Evolutionary conservation across 345 rosid species (phyloP), one percentile per base, ranked within the genome.

Genomic region (Theobroma cacao): DNA sequence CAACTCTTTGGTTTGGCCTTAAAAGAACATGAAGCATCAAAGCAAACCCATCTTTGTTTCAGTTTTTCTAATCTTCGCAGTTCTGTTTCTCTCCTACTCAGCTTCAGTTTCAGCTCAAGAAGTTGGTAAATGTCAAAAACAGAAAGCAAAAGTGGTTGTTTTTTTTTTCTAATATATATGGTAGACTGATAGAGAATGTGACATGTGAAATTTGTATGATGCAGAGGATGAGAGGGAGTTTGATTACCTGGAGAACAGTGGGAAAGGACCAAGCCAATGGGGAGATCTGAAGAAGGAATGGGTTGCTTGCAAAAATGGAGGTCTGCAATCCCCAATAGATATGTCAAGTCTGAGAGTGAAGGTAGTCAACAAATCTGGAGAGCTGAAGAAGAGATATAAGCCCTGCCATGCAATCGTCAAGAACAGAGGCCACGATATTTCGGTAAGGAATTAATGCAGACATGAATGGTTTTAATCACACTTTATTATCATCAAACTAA

Each of bases 161-260:
- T 55, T 2, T 31, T 65, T 34, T 15, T 67, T 36, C 4, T 36
- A 20, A 4, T 20, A 72, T 31, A 18, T 0, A 72, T 56, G 56
- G 18, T 38, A n/a, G 22, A 38, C 38, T 38, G 45, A 31, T 34
- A 36, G 30, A 30, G 60, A 50, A 70, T 24, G 28, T 66, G 14
- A 36, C n/a, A n/a, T 71, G 60, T 41, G 33, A 26, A 20, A 40
- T 8, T 47, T 47, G 4, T 30, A 11, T 45, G 34, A 12, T 80
- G 87, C 85, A 90, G 92, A 88, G 84, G 84, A 90, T 30, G 89
- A 91, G 86, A 79, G 84, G 8, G 94, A 88, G 79, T 91, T 91
- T 63, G 86, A 85, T 72, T 91, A 91, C 79, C 26, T 34, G 0
- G 17, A 56, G 76, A 85, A 86, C 18, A 79, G 91, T 74, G 75